Percentiles rank a stretch among this genome's conserved stretches.
phyloP scores from a whole-genome alignment of 2,329 filamentous ascomycete species.

The Passalora sequoiae region DNA sequence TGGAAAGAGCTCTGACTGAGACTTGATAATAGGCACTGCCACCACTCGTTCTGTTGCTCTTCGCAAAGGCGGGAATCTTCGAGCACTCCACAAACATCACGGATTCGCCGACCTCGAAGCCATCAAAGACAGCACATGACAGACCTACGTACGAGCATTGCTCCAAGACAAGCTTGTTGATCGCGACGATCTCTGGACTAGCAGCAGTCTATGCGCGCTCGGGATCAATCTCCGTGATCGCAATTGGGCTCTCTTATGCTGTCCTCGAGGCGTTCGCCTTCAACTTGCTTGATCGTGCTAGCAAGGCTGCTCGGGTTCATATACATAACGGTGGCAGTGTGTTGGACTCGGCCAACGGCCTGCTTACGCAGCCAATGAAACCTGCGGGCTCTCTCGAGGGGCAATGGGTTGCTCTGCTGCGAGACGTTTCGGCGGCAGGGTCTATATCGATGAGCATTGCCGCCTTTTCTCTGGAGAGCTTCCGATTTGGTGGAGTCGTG shows the following conservation, averaged over 20 bases:
- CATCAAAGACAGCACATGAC: constrained; percentile 14
- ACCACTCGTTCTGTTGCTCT: constrained; percentile 24
- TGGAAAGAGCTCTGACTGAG: constrained; percentile 24
- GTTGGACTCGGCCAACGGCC: constrained; percentile 35
- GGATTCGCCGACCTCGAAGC: constrained; percentile 8
- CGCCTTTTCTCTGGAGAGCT: constrained; percentile 26
- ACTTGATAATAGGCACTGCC: constrained; percentile 25
- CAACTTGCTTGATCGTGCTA: constrained; percentile 38
- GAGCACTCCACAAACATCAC: constrained; percentile 5
- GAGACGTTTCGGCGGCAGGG: constrained; percentile 30
- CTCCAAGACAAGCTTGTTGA: constrained; percentile 29
- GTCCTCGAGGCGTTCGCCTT: constrained; percentile 39
- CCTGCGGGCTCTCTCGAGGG: constrained; percentile 5
- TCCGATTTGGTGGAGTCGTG: constrained; percentile 25
- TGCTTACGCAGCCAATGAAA: constrained; percentile 26
- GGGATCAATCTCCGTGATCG: constrained; percentile 33
- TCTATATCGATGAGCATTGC: constrained; percentile 25
- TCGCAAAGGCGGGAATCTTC: constrained; percentile 17
- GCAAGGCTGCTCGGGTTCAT: constrained; percentile 16
- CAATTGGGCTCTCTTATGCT: constrained; percentile 41
- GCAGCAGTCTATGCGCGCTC: constrained; percentile 34
- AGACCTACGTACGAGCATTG: constrained; percentile 16
- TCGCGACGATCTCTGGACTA: constrained; percentile 35
- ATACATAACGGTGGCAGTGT: constrained; percentile 28
- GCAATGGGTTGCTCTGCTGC: constrained; percentile 19